Evolutionary conservation across 2,329 filamentous ascomycete genomes (phyloP).

Genomic region (Parascedosporium putredinis): DNA sequence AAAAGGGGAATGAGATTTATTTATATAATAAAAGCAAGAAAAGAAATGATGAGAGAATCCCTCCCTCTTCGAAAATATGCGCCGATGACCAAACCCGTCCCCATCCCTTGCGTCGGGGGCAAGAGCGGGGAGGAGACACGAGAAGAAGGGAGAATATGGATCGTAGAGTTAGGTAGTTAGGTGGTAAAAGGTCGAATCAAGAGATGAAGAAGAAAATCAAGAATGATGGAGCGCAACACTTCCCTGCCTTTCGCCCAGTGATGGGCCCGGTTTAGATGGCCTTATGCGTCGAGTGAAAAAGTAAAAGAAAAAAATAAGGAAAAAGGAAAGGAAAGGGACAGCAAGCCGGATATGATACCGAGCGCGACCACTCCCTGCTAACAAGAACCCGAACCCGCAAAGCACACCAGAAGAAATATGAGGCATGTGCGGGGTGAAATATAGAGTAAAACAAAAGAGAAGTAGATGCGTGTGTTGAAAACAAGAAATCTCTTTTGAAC

Average conservation of each 20-base stretch:
- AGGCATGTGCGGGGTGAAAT: no score
- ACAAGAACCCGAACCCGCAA: neutral
- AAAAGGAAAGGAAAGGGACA: no score
- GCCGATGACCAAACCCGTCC: neutral
- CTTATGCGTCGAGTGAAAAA: neutral
- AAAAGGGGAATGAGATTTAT: neutral
- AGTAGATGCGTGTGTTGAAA: no score
- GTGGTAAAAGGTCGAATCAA: no score
- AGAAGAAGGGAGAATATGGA: no score
- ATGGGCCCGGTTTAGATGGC: constrained; percentile 1
- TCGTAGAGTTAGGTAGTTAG: no score
- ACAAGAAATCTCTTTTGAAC: no score
- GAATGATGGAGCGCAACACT: neutral
- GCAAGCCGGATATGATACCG: neutral
- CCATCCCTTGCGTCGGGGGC: neutral
- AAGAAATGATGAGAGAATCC: neutral
- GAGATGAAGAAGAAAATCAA: neutral
- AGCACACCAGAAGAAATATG: neutral
- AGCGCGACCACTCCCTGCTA: neutral
- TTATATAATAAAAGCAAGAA: neutral
- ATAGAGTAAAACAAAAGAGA: neutral
- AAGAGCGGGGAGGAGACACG: no score
- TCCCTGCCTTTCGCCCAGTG: constrained; percentile 1
- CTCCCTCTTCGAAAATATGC: neutral
- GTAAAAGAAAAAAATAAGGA: neutral